These are phyloP conservation scores for Colletotrichum salicis DNA, from an alignment of 2,329 filamentous ascomycete genomes.

Conservation along the genomic window DNA sequence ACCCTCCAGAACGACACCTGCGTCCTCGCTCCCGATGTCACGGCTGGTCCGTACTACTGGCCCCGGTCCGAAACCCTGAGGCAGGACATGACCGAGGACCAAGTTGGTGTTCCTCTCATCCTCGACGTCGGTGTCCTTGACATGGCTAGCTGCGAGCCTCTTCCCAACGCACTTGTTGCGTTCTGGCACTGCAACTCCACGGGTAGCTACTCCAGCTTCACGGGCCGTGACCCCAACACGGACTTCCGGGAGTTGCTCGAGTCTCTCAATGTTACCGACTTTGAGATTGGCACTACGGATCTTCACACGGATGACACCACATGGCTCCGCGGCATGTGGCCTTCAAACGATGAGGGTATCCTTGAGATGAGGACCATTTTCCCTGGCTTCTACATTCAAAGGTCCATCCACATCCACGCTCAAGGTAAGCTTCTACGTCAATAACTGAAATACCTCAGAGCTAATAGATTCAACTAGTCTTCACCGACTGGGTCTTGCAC, in stretches of 20 bases:
- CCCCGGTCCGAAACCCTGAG: constrained; percentile 8
- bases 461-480: neutral
- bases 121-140: constrained; percentile 24
- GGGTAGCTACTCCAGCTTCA: constrained; percentile 12
- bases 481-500: neutral
- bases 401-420: neutral
- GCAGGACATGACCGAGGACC: constrained; percentile 15
- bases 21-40: constrained; percentile 57
- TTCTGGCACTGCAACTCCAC: constrained; percentile 13
- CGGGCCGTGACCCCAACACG: constrained; percentile 1
- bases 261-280: constrained; percentile 6
- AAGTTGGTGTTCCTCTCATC: constrained; percentile 13
- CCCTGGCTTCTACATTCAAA: neutral
- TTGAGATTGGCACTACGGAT: constrained; percentile 7
- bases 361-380: constrained; percentile 1
- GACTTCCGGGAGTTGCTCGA: constrained; percentile 3
- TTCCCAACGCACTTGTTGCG: constrained; percentile 5
- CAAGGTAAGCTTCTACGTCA: neutral
- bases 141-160: constrained; percentile 21
- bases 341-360: constrained; percentile 5
- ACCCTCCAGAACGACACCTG: constrained; percentile 48
- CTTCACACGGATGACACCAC: constrained; percentile 1
- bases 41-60: constrained; percentile 58
- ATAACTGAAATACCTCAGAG: neutral
- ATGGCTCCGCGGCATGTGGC: constrained; percentile 9